phyloP scores from a whole-genome alignment of 148 eudicot species.

The Oxyria digyna region DNA sequence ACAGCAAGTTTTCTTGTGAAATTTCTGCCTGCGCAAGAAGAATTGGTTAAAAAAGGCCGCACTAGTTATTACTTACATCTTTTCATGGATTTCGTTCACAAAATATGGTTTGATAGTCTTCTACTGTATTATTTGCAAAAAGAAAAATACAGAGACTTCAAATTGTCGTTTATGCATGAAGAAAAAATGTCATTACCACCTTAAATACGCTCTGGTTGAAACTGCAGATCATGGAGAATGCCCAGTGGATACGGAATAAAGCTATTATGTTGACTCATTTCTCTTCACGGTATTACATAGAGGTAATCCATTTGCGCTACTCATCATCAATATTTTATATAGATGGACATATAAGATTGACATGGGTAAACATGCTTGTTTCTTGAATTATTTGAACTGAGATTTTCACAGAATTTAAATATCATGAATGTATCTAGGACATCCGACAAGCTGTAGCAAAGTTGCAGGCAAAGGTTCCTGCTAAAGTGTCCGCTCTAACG shows the following conservation, averaged over 20 bases:
- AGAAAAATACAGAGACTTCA: no score
- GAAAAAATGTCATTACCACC: neutral
- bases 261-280: constrained; percentile 72
- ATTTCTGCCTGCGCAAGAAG: neutral
- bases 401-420: neutral
- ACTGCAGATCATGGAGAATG: constrained; percentile 68
- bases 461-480: constrained; percentile 74
- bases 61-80: no score
- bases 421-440: constrained; percentile 33
- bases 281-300: constrained; percentile 75
- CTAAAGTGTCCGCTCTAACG: constrained; percentile 70
- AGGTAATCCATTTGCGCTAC: constrained; percentile 35
- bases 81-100: no score
- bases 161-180: no score
- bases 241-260: constrained; percentile 83
- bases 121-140: no score
- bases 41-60: no score
- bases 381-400: neutral
- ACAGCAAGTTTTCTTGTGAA: neutral
- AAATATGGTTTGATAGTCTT: no score
- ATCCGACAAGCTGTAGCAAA: constrained; percentile 79
- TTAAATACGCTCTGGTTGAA: constrained; percentile 1
- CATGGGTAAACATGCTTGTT: neutral
- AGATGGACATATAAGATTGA: neutral
- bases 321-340: neutral